A percentile compares a stretch with the other conserved stretches of the same genome.
Evolutionary conservation across 2,329 filamentous ascomycete genomes (phyloP).

Genomic region (Phialophora tarda): DNA sequence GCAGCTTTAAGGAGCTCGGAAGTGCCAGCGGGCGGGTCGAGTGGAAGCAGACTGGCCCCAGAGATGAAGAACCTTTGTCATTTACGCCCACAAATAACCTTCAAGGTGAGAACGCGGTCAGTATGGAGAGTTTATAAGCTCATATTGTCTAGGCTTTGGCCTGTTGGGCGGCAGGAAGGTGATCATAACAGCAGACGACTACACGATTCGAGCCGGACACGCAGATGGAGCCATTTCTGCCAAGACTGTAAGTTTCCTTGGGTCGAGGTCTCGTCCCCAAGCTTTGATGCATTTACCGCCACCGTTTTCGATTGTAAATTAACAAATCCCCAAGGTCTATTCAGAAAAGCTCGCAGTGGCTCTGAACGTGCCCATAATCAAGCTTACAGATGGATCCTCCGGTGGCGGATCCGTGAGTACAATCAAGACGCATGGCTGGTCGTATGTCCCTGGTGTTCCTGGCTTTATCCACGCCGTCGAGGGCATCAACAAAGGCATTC

Average conservation of each 20-base stretch:
- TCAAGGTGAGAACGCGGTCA: slow-evolving; percentile 48
- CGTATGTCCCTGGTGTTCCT: slow-evolving; percentile 65
- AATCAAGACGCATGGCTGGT: slow-evolving; percentile 54
- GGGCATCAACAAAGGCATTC: slow-evolving; percentile 64
- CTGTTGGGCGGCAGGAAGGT: slow-evolving; percentile 51
- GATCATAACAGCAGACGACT: slow-evolving; percentile 68
- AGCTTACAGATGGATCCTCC: slow-evolving; percentile 68
- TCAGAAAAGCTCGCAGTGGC: slow-evolving; percentile 67
- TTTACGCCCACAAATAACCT: slow-evolving; percentile 68
- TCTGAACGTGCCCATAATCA: slow-evolving; percentile 63
- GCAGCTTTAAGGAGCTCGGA: slow-evolving; percentile 64
- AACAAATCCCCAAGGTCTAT: slow-evolving; percentile 45
- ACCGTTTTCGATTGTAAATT: no score
- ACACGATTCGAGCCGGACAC: slow-evolving; percentile 67
- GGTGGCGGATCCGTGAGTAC: slow-evolving; percentile 49
- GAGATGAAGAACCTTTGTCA: slow-evolving; percentile 54
- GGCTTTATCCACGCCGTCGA: slow-evolving; percentile 49
- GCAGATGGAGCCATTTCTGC: slow-evolving; percentile 64
- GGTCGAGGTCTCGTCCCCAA: no score
- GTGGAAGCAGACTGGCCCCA: slow-evolving; percentile 53
- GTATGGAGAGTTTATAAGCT: slow-evolving; percentile 6
- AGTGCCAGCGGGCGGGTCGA: slow-evolving; percentile 64
- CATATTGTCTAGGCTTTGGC: background rate
- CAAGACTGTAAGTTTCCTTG: slow-evolving; percentile 51
- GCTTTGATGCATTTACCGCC: no score